Evolutionary conservation across 352 stramenopile genomes (phyloP).

Genomic region (Globisporangium acanthophoron): DNA sequence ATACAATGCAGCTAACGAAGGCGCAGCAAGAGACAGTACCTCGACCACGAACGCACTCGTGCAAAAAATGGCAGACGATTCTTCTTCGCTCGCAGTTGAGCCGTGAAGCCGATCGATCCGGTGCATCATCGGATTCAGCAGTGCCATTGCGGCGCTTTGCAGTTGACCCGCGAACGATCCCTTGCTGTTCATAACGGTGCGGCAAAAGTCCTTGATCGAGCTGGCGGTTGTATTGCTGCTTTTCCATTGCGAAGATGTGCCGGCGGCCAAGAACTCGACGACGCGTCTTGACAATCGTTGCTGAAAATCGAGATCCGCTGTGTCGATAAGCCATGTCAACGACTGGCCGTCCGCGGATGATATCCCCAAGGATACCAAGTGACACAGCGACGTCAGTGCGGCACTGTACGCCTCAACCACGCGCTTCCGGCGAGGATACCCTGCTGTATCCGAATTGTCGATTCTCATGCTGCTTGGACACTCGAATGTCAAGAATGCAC

Average conservation of each 20-base stretch:
- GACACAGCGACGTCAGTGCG: slow-evolving; percentile 12
- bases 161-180: slow-evolving; percentile 20
- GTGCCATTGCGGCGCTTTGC: slow-evolving; percentile 10
- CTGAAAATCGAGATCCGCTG: slow-evolving; percentile 1
- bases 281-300: slow-evolving; percentile 1
- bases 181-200: slow-evolving; percentile 10
- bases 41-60: slow-evolving; percentile 12
- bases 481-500: slow-evolving; percentile 23
- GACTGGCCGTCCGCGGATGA: neutral
- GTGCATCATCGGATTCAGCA: slow-evolving; percentile 14
- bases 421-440: slow-evolving; percentile 6
- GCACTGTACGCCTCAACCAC: slow-evolving; percentile 9
- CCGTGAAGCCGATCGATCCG: slow-evolving; percentile 11
- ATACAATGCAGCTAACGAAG: neutral
- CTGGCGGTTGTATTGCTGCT: slow-evolving; percentile 11
- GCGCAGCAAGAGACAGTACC: neutral
- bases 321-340: slow-evolving; percentile 11
- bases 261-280: slow-evolving; percentile 2
- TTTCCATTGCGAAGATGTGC: slow-evolving; percentile 8
- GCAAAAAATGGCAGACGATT: neutral
- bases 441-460: neutral
- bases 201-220: slow-evolving; percentile 26
- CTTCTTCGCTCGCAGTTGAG: neutral
- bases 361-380: slow-evolving; percentile 3
- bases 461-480: slow-evolving; percentile 6